phyloP scores from a whole-genome alignment of 371 early-diverging fungal genomes.

The Entomophthora muscae region DNA sequence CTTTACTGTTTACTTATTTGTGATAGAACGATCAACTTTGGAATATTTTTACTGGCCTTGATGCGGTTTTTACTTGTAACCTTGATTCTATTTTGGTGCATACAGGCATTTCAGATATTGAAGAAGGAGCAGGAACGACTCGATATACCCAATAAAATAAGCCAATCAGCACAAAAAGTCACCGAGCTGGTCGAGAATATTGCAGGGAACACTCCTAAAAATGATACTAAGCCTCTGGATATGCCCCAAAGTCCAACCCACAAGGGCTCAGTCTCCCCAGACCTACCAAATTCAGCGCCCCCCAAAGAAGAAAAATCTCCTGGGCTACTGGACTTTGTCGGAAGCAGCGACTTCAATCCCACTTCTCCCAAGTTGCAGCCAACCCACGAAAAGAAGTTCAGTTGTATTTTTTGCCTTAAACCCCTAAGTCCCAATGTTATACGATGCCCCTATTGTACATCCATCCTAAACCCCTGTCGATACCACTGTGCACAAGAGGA shows the following conservation, averaged over 20 bases:
- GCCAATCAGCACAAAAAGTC: neutral
- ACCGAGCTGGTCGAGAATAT: neutral
- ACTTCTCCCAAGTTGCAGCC: neutral
- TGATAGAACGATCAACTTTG: constrained; percentile 7
- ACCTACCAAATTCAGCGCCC: neutral
- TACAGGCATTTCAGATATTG: neutral
- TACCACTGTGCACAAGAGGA: neutral
- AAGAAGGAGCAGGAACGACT: neutral
- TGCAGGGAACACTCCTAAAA: neutral
- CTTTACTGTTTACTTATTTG: neutral
- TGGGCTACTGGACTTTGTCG: neutral
- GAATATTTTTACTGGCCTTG: constrained; percentile 1
- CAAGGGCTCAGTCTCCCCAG: neutral
- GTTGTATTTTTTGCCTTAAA: neutral
- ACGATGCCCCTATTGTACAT: neutral
- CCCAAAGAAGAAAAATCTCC: neutral
- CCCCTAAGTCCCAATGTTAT: neutral
- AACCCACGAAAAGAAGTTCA: neutral
- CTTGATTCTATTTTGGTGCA: constrained; percentile 6
- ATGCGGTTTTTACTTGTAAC: constrained; percentile 1
- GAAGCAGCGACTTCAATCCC: neutral
- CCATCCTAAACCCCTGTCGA: neutral
- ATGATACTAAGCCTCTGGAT: neutral
- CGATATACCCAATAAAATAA: neutral
- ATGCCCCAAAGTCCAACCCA: neutral